phyloP scores from a whole-genome alignment of 2,329 filamentous ascomycete species.

The Paraconiothyrium brasiliense region DNA sequence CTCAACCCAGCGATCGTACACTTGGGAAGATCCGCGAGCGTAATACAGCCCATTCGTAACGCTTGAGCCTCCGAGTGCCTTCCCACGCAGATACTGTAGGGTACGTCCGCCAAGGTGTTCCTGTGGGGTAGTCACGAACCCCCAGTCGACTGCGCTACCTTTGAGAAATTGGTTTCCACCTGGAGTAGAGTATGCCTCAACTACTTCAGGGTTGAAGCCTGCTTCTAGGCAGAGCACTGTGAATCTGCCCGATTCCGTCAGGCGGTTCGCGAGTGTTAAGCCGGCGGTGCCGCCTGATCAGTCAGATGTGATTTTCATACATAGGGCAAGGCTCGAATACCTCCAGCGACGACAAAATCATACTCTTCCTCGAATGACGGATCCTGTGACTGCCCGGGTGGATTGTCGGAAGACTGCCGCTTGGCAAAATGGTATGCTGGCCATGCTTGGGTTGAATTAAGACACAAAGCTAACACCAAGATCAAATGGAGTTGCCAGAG shows the following conservation, averaged over 20 bases:
- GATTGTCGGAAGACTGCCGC: slow-evolving; percentile 8
- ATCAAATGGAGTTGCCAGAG: neutral
- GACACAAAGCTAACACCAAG: neutral
- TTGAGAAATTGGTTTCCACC: slow-evolving; percentile 41
- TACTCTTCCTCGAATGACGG: slow-evolving; percentile 22
- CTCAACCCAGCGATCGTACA: slow-evolving; percentile 63
- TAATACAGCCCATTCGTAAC: slow-evolving; percentile 48
- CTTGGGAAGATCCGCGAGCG: slow-evolving; percentile 39
- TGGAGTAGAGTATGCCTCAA: slow-evolving; percentile 38
- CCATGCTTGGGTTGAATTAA: slow-evolving; percentile 6
- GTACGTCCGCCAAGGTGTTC: slow-evolving; percentile 33
- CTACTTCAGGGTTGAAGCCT: slow-evolving; percentile 29
- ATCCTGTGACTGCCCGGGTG: slow-evolving; percentile 8
- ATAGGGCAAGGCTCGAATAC: slow-evolving; percentile 6
- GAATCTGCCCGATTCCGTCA: slow-evolving; percentile 32
- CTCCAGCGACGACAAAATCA: slow-evolving; percentile 24
- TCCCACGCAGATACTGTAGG: slow-evolving; percentile 36
- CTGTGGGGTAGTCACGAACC: slow-evolving; percentile 36
- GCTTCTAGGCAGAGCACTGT: slow-evolving; percentile 36
- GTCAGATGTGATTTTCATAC: neutral
- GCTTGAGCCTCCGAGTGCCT: slow-evolving; percentile 43
- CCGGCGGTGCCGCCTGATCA: slow-evolving; percentile 36
- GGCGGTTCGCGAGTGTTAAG: slow-evolving; percentile 30
- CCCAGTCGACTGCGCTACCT: slow-evolving; percentile 43
- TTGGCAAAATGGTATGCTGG: slow-evolving; percentile 8